Evolutionary conservation across 208 protist species (phyloP), one percentile per base, ranked within the genome.

Genomic region (Jaenimonas drosophilae): DNA sequence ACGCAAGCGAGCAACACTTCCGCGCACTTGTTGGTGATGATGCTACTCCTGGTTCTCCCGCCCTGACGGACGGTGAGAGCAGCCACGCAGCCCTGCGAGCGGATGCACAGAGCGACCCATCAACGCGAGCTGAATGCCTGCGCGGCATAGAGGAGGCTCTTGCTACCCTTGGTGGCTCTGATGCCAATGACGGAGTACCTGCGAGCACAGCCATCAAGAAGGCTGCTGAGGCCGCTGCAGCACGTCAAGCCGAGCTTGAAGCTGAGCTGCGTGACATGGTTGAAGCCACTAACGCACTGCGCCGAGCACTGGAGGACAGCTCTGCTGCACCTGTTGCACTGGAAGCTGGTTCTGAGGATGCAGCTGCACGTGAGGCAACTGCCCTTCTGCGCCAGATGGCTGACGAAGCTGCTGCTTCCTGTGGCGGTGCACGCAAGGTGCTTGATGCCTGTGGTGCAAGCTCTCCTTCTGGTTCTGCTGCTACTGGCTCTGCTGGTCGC

Each of bases 321-420:
- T 7, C 30, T 14, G 30, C 7, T 7, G 30, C 7, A 7, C 9
- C 7, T 7, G 30, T n/a, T n/a, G 30, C 7, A 7, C 9, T n/a
- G 9, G 14, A 7, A 7, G 30, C 30, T 34, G 30, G 30, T 14
- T 7, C 30, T 34, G 31, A 9, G 9, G 14, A 9, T 14, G 31
- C 14, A 17, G 37, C 37, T 24, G 37, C 37, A 20, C 9, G 6
- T 20, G 16, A 17, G 16, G 23, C 37, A 20, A 42, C 37, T 11
- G 37, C 6, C 6, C 16, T 20, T 11, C 37, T 42, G 37, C 14
- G 19, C 16, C 14, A 42, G 37, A 41, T 59, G 25, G 54, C 43
- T 4, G 54, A 25, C 36, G 54, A 59, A 5, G 54, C 44, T 14
- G 41, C 3, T 24, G 54, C 11, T 4, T 5, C 46, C 7, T 17